A percentile compares a stretch with the other conserved stretches of the same genome.
Conservation (phyloP, 225 moss, liverwort and hornwort species). For the Physcomitrium patens region DNA sequence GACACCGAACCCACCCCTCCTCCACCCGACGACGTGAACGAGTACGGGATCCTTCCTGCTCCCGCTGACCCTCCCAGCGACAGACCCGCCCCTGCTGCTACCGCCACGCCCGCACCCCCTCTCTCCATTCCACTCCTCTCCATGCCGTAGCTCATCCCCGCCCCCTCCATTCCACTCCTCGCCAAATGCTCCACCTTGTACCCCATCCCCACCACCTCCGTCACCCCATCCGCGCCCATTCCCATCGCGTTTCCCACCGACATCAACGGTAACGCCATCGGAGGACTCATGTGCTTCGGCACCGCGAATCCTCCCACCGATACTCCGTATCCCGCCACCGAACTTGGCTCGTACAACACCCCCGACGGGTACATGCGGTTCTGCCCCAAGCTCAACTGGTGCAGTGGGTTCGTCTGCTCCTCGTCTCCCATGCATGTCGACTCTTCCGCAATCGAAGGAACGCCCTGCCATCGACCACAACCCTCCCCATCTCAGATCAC, state of each 20-base stretch:
- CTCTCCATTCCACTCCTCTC: conserved; percentile 61
- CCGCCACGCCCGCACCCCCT: conserved; percentile 26
- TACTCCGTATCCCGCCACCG: conserved; percentile 61
- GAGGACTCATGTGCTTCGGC: conserved; percentile 62
- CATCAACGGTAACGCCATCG: conserved; percentile 78
- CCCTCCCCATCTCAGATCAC: neutral
- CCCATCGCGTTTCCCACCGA: conserved; percentile 46
- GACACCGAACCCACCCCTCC: conserved; percentile 32
- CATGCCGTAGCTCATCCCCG: conserved; percentile 36
- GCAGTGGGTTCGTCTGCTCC: conserved; percentile 68
- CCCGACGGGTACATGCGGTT: conserved; percentile 60
- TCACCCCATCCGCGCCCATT: conserved; percentile 55
- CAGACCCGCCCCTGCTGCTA: neutral
- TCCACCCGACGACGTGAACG: conserved; percentile 74
- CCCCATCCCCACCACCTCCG: conserved; percentile 59
- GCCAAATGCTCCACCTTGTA: too few relatives aligned
- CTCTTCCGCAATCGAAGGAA: conserved; percentile 78
- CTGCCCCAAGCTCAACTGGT: conserved; percentile 76
- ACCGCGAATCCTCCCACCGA: conserved; percentile 58
- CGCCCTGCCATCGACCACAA: conserved; percentile 48
- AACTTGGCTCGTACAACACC: conserved; percentile 58
- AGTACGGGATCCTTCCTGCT: conserved; percentile 50
- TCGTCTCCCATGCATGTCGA: conserved; percentile 46
- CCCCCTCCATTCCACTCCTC: too few relatives aligned
- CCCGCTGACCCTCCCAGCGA: conserved; percentile 41